Evolutionary conservation across 768 basidiomycete species (phyloP), one percentile per base, ranked within the genome.

Genomic region (Lactifluus hygrophoroides): DNA sequence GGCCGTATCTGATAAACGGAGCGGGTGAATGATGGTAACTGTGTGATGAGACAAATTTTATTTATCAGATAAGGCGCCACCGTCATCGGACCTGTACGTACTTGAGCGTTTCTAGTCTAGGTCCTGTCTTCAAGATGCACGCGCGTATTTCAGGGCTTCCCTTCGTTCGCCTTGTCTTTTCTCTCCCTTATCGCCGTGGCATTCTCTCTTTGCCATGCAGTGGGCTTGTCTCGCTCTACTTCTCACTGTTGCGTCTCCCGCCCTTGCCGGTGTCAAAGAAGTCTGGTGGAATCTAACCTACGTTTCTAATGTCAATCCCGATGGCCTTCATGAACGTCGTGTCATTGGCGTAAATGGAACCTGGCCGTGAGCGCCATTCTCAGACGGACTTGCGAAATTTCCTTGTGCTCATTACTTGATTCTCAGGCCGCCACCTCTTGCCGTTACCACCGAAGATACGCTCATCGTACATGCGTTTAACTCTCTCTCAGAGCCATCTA

Each of bases 261-360:
- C 69, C n/a, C 65, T 80, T 16, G 87, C 84, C n/a, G 85, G 79
- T 27, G 75, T 88, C 16, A 77, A 83, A 2, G 89, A 91, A 65
- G 56, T 82, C 14, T 91, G 89, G 89, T 94, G 93, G 93, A 87
- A 96, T 69, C 78, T 97, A 71, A 87, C 91, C 49, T 94, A 90
- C 60, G 84, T 90, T 54, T 71, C 84, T 27, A 71, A 83, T 59
- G 87, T 80, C 46, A 90, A 85, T 71, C 95, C 95, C 2, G 93
- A 95, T 67, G 90, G 88, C 5, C 80, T 93, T 51, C 80, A 74
- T 51, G 75, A 82, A 13, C 84, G 94, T 48, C 76, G 84, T 9
- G 92, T 83, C 50, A 82, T 96, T 50, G 94, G 94, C 53, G 83
- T 96, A 51, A 97, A 97, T 68, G 82, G 84, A 19, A 87, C 89